Conservation (phyloP, 2,329 filamentous ascomycete species). For the Phialemonium atrogriseum region DNA sequence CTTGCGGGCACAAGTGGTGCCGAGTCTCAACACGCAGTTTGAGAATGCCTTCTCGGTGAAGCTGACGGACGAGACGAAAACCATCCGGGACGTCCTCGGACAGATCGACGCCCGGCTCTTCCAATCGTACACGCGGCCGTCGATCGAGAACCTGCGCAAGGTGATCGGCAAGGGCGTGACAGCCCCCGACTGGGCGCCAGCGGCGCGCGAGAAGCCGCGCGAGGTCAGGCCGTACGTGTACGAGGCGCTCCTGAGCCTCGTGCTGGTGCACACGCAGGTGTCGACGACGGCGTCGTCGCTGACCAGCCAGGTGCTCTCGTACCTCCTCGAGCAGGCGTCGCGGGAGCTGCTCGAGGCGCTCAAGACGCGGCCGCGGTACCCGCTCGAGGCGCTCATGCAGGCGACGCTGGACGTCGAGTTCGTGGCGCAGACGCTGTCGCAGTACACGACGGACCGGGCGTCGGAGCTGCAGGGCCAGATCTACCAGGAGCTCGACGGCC, state of each 20-base stretch:
- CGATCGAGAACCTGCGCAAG: conserved; percentile 56
- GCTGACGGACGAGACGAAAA: conserved; percentile 86
- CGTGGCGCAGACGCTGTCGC: conserved; percentile 82
- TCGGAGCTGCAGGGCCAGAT: conserved; percentile 79
- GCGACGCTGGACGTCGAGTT: conserved; percentile 97
- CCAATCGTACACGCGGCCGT: conserved; percentile 80
- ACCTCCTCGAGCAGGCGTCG: conserved; percentile 76
- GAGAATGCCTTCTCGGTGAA: conserved; percentile 92
- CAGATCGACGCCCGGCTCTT: conserved; percentile 91
- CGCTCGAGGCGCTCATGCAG: conserved; percentile 81
- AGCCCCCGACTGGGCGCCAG: conserved; percentile 62
- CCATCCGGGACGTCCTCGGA: conserved; percentile 78
- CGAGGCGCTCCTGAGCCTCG: conserved; percentile 72
- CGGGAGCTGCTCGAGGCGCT: conserved; percentile 77
- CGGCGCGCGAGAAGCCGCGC: conserved; percentile 47
- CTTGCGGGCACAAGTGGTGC: conserved; percentile 73
- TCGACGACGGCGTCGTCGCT: conserved; percentile 70
- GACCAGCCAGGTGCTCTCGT: conserved; percentile 72
- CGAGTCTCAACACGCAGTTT: conserved; percentile 83
- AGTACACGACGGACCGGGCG: conserved; percentile 80
- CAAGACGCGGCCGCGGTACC: conserved; percentile 57
- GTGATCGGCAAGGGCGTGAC: conserved; percentile 68
- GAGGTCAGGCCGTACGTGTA: conserved; percentile 87
- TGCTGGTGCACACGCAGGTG: conserved; percentile 86
- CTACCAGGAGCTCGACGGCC: conserved; percentile 81